phyloP scores from a whole-genome alignment of 2,329 filamentous ascomycete species.

The Colletotrichum limetticola region DNA sequence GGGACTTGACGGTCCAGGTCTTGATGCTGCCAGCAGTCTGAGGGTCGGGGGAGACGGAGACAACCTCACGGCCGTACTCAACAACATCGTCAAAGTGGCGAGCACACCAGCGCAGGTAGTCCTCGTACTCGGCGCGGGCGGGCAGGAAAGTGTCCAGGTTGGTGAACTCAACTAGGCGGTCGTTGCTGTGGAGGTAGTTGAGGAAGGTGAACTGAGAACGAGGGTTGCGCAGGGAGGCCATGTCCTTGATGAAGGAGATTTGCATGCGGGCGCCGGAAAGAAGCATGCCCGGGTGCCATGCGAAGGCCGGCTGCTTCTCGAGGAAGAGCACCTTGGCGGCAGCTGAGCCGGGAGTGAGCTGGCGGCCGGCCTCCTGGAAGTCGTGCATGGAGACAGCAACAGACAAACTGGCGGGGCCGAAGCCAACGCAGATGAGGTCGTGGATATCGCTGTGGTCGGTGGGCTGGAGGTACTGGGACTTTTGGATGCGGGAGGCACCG shows the following conservation, averaged over 20 bases:
- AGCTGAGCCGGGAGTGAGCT: constrained; percentile 52
- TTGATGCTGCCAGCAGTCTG: constrained; percentile 60
- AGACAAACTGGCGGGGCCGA: constrained; percentile 90
- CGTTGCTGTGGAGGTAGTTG: constrained; percentile 88
- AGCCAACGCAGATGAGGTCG: constrained; percentile 91
- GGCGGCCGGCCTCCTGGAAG: constrained; percentile 64
- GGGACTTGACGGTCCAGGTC: constrained; percentile 75
- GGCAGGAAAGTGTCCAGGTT: constrained; percentile 92
- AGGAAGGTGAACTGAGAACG: constrained; percentile 93
- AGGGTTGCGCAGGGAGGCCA: constrained; percentile 89
- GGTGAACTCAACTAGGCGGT: constrained; percentile 87
- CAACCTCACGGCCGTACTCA: constrained; percentile 81
- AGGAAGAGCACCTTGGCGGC: constrained; percentile 84
- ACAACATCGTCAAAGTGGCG: constrained; percentile 79
- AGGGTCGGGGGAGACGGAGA: constrained; percentile 70
- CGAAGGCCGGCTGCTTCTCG: constrained; percentile 84
- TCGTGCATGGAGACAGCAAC: constrained; percentile 92
- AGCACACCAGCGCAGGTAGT: constrained; percentile 95
- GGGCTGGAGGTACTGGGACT: constrained; percentile 59
- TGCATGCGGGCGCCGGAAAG: constrained; percentile 96
- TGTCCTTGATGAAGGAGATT: constrained; percentile 96
- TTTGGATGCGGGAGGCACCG: constrained; percentile 12
- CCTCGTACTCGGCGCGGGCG: constrained; percentile 88
- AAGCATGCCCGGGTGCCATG: constrained; percentile 97
- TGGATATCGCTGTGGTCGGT: constrained; percentile 72